Conservation (phyloP, 2,329 filamentous ascomycete species). For the Metarhizium humberi region DNA sequence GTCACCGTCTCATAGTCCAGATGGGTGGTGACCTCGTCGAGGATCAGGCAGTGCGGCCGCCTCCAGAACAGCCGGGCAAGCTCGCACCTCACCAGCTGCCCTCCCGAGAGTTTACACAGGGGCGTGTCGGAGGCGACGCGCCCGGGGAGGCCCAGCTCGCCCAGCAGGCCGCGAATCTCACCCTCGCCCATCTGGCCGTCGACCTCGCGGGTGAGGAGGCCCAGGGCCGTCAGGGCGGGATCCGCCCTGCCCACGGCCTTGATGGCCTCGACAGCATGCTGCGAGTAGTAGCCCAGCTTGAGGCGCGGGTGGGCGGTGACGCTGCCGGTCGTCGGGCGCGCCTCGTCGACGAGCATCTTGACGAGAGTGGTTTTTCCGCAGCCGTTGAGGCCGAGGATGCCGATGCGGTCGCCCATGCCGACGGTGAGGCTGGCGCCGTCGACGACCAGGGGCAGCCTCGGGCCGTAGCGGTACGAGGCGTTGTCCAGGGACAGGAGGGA, state of each 20-base stretch:
- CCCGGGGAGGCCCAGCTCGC: conserved; percentile 61
- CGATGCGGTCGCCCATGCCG: conserved; percentile 63
- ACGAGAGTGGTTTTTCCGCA: conserved; percentile 75
- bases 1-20: conserved; percentile 74
- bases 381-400: conserved; percentile 71
- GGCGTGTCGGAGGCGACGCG: conserved; percentile 65
- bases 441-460: conserved; percentile 34
- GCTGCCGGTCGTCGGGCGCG: conserved; percentile 50
- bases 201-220: conserved; percentile 48
- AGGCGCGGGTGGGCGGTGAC: conserved; percentile 59
- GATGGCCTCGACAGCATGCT: conserved; percentile 66
- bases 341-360: conserved; percentile 54
- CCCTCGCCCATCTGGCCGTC: conserved; percentile 51
- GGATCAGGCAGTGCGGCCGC: conserved; percentile 61
- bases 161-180: conserved; percentile 56
- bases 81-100: conserved; percentile 60
- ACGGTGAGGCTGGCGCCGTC: conserved; percentile 59
- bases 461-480: conserved; percentile 54
- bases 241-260: conserved; percentile 41
- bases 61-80: conserved; percentile 61
- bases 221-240: conserved; percentile 52
- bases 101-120: conserved; percentile 64
- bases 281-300: conserved; percentile 68
- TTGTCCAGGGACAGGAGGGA: conserved; percentile 64
- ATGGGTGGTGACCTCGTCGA: conserved; percentile 80